phyloP scores from a whole-genome alignment of 148 eudicot genomes.

The Amaranthus hypochondriacus region DNA sequence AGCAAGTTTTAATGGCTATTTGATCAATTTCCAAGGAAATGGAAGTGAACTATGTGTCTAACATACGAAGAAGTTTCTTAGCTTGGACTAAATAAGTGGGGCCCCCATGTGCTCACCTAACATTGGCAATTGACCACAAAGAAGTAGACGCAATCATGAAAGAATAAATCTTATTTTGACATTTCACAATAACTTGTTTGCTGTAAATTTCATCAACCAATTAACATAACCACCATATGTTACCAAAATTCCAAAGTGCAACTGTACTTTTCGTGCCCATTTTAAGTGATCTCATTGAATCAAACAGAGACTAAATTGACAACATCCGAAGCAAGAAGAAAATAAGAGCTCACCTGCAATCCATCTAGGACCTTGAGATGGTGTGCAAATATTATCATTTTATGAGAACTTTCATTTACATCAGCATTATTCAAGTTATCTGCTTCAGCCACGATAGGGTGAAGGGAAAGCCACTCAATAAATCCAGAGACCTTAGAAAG shows the following conservation, averaged over 20 bases:
- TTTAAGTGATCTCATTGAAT: neutral
- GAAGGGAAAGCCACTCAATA: conserved; percentile 86
- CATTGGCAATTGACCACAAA: neutral
- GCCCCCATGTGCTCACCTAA: neutral
- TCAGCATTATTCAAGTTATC: conserved; percentile 38
- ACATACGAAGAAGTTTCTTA: neutral
- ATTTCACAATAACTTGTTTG: neutral
- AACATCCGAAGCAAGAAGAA: conserved; percentile 4
- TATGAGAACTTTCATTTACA: conserved; percentile 48
- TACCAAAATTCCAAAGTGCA: neutral
- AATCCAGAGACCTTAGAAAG: conserved; percentile 83
- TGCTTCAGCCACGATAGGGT: conserved; percentile 60
- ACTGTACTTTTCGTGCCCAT: neutral
- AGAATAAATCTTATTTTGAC: too few species aligned
- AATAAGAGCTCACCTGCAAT: conserved; percentile 59
- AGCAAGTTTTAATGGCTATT: neutral
- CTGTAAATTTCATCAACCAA: neutral
- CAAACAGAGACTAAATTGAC: neutral
- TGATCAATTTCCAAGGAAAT: neutral
- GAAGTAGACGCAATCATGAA: neutral
- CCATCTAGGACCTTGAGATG: conserved; percentile 84
- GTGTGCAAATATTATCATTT: conserved; percentile 98
- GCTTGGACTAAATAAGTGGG: neutral
- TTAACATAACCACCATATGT: neutral
- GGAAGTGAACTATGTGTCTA: neutral